Evolutionary conservation across 1,284 basidiomycete genomes (phyloP), one percentile per base, ranked within the genome.

Genomic region (Cryptococcus neoformans): DNA sequence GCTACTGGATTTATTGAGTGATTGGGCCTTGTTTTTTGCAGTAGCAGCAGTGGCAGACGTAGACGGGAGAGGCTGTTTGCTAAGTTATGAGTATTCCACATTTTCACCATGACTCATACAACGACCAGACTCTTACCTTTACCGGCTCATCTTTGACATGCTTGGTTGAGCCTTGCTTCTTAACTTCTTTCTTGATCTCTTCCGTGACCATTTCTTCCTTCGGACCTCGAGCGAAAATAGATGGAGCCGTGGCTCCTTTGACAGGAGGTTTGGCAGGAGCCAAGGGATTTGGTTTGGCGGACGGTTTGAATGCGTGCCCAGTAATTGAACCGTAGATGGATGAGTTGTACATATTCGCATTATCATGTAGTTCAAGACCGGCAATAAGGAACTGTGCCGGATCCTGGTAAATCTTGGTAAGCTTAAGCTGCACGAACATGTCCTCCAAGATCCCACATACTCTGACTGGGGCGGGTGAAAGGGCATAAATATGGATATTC

Each of bases 401-500:
- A 42, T 76, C 74, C 74, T 75, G 52, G 5, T 14, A n/a, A 14
- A 16, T 11, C 1, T 21, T 28, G 46, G 17, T 47, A 16, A 47
- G 46, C 46, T 11, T 34, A 28, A 28, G 28, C 4, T 28, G 28
- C 28, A 28, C 28, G 4, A 28, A 4, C 28, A 28, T 28, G 28
- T 4, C 28, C 28, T 28, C 4, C 28, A 28, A 28, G 3, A 28
- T 28, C 28, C 28, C 3, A 28, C 28, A 28, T 44, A 68, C 70
- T 3, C 52, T 67, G 45, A 73, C 40, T 0, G 63, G 64, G 2
- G 58, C 58, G 9, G 70, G 68, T 4, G 68, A 60, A 0, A 76
- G 51, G 0, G 74, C 58, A 51, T 76, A 74, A 48, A 76, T 65
- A 55, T 74, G 73, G 12, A 76, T 58, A 35, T 41, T 65, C 3